Evolutionary conservation across 352 stramenopile genomes (phyloP).

Genomic region (Globisporangium cylindrosporum): DNA sequence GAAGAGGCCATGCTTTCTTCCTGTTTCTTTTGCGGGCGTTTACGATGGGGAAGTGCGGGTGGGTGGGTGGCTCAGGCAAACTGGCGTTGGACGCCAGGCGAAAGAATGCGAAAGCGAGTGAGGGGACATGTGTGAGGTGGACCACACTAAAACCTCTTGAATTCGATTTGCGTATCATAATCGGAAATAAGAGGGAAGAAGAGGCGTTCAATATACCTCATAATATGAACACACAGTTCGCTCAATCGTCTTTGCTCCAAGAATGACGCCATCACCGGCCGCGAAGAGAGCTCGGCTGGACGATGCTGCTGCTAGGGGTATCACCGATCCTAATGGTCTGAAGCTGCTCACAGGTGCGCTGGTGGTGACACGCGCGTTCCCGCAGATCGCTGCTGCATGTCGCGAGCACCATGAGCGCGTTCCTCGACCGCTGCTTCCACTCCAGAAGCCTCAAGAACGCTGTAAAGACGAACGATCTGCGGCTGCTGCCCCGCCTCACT

Average conservation of each 20-base stretch:
- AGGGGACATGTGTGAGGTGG: not conserved
- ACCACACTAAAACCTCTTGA: not conserved
- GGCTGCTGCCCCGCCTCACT: not conserved
- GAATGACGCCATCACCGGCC: too few relatives aligned
- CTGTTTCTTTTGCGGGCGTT: not conserved
- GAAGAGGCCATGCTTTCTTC: constrained; percentile 39
- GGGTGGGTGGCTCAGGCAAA: constrained; percentile 5
- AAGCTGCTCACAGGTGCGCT: not conserved
- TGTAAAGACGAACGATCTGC: not conserved
- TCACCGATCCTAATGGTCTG: not conserved
- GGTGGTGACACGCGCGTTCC: not conserved
- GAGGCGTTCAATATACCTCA: not conserved
- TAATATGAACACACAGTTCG: not conserved
- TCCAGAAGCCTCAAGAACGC: not conserved
- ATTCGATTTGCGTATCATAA: not conserved
- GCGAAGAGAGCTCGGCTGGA: not conserved
- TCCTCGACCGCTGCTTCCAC: not conserved
- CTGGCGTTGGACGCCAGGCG: not conserved
- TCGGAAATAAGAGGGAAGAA: not conserved
- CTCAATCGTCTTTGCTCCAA: not conserved
- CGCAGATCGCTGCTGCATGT: not conserved
- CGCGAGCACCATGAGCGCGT: not conserved
- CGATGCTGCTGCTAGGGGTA: not conserved
- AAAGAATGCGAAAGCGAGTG: not conserved
- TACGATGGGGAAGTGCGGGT: not conserved